Conservation (phyloP, 2,329 filamentous ascomycete genomes). For the Chaetothyriales sp. region DNA sequence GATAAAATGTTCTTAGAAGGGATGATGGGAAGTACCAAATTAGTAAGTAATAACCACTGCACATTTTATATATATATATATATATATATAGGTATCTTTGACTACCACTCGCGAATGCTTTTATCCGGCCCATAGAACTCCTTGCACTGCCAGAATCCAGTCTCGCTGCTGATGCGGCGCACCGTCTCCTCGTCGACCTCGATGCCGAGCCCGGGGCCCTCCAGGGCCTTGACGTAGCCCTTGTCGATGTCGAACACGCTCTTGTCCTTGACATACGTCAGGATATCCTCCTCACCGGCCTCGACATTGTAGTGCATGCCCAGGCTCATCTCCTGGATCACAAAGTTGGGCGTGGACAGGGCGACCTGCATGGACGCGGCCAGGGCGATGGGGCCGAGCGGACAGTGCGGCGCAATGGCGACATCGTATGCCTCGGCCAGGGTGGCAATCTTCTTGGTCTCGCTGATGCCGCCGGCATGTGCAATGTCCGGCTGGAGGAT, state of each 20-base stretch:
- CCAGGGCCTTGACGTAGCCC: slow-evolving; percentile 48
- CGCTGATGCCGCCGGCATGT: slow-evolving; percentile 55
- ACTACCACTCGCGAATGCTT: slow-evolving; percentile 52
- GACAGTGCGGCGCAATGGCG: slow-evolving; percentile 55
- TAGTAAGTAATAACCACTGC: not conserved
- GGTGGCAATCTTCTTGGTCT: slow-evolving; percentile 48
- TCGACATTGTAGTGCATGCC: slow-evolving; percentile 64
- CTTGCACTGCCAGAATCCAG: slow-evolving; percentile 49
- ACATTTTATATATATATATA: not conserved
- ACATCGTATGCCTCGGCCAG: slow-evolving; percentile 60
- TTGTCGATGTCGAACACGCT: slow-evolving; percentile 51
- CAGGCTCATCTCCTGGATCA: slow-evolving; percentile 60
- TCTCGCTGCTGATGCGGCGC: slow-evolving; percentile 40
- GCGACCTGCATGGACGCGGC: slow-evolving; percentile 54
- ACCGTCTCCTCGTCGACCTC: slow-evolving; percentile 57
- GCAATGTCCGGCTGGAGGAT: slow-evolving; percentile 56
- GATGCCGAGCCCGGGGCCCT: slow-evolving; percentile 49
- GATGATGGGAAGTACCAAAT: not conserved
- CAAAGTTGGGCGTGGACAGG: slow-evolving; percentile 44
- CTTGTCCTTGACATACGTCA: slow-evolving; percentile 50
- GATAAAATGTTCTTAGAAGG: not conserved
- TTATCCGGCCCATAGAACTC: slow-evolving; percentile 55
- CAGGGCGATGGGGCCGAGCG: slow-evolving; percentile 53
- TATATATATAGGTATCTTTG: not conserved
- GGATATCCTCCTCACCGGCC: slow-evolving; percentile 47